Base-by-base conservation (phyloP, 768 basidiomycete genomes). In the Pholiota microspora region DNA sequence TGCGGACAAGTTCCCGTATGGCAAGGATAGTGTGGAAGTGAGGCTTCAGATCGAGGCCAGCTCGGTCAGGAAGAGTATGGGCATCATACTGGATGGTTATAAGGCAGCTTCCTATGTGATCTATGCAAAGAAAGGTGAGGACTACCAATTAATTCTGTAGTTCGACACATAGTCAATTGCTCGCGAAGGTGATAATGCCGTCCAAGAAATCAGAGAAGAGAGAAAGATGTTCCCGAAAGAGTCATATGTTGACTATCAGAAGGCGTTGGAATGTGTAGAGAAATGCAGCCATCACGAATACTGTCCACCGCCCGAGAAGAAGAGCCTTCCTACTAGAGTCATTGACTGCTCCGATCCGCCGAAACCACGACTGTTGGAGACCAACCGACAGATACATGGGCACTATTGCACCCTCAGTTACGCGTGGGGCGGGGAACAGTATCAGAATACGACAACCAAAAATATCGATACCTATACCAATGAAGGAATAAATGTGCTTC, bases 271-370 rank as follows among this genome's bases (percentile, higher is more conserved):
- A 31, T 28, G 16, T 13, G 21, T 52, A 27, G 45, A 45, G 13
- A 29, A 31, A 2, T 52, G 51, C 21, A 45, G 29, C 28, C 35
- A 52, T 21, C 53, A 54, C 21, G 46, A 54, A n/a, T 46, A 54
- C 27, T 54, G 53, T 24, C 35, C 35, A 2, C 2, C 35, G 6
- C 13, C 16, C 5, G 36, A 21, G 32, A 46, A 47, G 23, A 54
- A 32, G 1, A 21, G 29, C 25, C 53, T 54, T 5, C 53, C 53
- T 42, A 40, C 45, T 7, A 24, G 53, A 23, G 53, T 54, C 16
- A 32, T 27, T 23, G 38, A 42, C 24, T 40, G 35, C 21, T 27
- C 51, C 16, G 36, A 52, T 29, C 38, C 51, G 8, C 23, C n/a
- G 13, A 52, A 44, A 7, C 46, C 46, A 29, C 28, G 32, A 3